Evolutionary conservation across 2,329 filamentous ascomycete genomes (phyloP).

Genomic region (Alternaria brassicicola): DNA sequence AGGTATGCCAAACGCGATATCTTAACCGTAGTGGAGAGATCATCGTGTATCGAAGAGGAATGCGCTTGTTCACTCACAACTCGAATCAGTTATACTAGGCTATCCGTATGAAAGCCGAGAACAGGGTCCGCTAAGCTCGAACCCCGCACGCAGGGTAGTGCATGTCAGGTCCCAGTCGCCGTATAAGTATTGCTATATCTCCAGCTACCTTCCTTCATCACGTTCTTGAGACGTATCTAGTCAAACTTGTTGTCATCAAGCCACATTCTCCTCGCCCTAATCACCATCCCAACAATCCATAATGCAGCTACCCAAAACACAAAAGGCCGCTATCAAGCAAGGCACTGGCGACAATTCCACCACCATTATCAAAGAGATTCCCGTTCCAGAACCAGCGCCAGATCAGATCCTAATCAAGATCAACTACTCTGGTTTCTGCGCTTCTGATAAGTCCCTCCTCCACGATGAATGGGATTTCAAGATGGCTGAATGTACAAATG

Average conservation of each 20-base stretch:
- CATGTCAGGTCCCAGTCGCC: not conserved
- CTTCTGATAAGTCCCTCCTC: conserved; percentile 55
- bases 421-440: conserved; percentile 63
- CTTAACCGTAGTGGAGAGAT: not conserved
- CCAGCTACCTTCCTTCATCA: not conserved
- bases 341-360: conserved; percentile 31
- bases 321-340: conserved; percentile 46
- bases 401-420: conserved; percentile 63
- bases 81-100: not conserved
- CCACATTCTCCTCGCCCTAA: not conserved
- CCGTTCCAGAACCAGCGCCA: conserved; percentile 49
- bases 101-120: not conserved
- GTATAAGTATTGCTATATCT: not conserved
- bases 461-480: conserved; percentile 45
- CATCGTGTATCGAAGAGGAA: not conserved
- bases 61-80: not conserved
- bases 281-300: not conserved
- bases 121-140: not conserved
- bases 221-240: not conserved
- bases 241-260: not conserved
- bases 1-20: not conserved
- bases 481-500: conserved; percentile 28
- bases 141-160: not conserved
- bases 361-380: conserved; percentile 37
- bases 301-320: conserved; percentile 42